A percentile compares a stretch with the other conserved stretches of the same genome.
phyloP scores from a whole-genome alignment of 805 yeast genomes.

The Brettanomyces anomalus region DNA sequence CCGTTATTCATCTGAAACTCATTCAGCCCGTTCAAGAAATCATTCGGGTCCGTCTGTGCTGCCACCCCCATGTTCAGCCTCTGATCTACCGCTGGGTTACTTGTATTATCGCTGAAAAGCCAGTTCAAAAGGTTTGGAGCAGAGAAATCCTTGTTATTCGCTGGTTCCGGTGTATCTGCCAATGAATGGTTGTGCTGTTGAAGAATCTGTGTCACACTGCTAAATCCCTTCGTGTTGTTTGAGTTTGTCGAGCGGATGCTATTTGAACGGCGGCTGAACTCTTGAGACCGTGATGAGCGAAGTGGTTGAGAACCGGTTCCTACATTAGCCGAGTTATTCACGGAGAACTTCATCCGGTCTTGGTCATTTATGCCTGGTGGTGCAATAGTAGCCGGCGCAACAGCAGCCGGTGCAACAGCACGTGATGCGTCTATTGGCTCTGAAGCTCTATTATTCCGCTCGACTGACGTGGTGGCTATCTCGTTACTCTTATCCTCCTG shows the following conservation, averaged over 20 bases:
- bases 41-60: constrained; percentile 1
- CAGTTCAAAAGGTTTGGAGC: constrained; percentile 20
- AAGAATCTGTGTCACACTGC: constrained; percentile 18
- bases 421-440: too few relatives aligned
- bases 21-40: constrained; percentile 14
- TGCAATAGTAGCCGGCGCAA: too few relatives aligned
- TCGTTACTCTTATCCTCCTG: too few relatives aligned
- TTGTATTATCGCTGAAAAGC: constrained; percentile 19
- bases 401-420: too few relatives aligned
- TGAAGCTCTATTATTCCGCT: too few relatives aligned
- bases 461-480: too few relatives aligned
- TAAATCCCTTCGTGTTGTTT: constrained; percentile 4
- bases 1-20: constrained; percentile 19
- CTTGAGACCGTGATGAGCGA: background rate
- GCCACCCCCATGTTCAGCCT: background rate
- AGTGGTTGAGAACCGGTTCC: background rate
- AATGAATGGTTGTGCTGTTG: constrained; percentile 11
- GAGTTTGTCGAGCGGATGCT: background rate
- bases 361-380: too few relatives aligned
- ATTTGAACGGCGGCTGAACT: background rate
- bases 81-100: background rate
- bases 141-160: constrained; percentile 1
- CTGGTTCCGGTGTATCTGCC: background rate
- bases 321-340: too few relatives aligned
- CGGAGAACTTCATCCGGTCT: too few relatives aligned